Base-by-base conservation (phyloP, 1,139 yeast genomes). In the Sugiyamaella paludigena region DNA sequence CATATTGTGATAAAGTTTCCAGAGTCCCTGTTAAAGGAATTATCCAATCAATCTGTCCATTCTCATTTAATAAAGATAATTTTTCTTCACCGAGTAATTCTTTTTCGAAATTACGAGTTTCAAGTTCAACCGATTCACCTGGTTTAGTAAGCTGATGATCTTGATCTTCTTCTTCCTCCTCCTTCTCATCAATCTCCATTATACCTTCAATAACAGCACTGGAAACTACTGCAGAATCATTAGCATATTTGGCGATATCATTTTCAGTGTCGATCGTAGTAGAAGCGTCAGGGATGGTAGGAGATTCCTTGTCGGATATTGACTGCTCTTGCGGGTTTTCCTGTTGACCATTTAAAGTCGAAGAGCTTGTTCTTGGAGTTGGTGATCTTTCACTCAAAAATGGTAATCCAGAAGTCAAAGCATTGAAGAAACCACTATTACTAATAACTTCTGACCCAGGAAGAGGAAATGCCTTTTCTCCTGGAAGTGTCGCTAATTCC, bases 41-140 rank as follows among this genome's bases (percentile, higher is more conserved):
- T 15, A 66, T 55, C 60, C 65, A 72, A 55, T 72, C 76, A 7
- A 72, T 53, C 56, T 73, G 76, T 2, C 75, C 75, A 49, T 72
- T 71, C 35, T 71, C 74, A 46, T 72, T 72, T 41, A 72, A 60
- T 43, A 58, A 48, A 9, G 50, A 49, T 61, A 69, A 59, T 30
- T 59, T 54, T 40, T 56, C 51, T 47, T 67, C 65, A 1, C 65
- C 70, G 11, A 49, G 47, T 12, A 52, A 41, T 49, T 67, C 68
- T 3, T 58, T 50, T 32, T 49, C 50, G 44, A 63, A 63, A 36
- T 64, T 65, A 2, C 60, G 58, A 7, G 60, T 54, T 39, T 61
- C 62, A 31, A 66, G 46, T 51, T 65, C 70, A 3, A 65, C 62
- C 11, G 50, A 59, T 26, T 51, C 40, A 9, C 44, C 44, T 6